Percentiles rank a stretch among this genome's conserved stretches.
Conservation (phyloP, 768 basidiomycete genomes). For the Rhizopogon rudus region DNA sequence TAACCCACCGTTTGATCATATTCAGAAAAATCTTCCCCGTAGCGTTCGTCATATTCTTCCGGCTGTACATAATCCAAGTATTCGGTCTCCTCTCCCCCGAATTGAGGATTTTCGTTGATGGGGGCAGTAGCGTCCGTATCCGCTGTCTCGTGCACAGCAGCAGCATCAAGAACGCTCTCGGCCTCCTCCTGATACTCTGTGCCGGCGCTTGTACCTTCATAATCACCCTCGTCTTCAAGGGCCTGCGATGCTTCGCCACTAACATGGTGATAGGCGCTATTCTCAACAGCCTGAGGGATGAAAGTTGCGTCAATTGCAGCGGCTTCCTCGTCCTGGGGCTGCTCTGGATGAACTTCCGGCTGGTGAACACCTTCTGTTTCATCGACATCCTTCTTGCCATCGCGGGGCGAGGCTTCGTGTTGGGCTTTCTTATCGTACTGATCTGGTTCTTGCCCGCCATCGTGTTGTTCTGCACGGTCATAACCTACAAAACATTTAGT, state of each 20-base stretch:
- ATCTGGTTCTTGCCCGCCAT: slow-evolving; percentile 6
- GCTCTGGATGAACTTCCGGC: not conserved
- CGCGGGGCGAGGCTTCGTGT: not conserved
- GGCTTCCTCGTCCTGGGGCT: slow-evolving; percentile 4
- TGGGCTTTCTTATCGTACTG: not conserved
- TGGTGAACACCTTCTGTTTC: slow-evolving; percentile 3
- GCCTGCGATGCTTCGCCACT: slow-evolving; percentile 7
- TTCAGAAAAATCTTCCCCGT: slow-evolving; percentile 31
- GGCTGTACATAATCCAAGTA: slow-evolving; percentile 27
- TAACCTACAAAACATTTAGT: not conserved
- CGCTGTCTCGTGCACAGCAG: slow-evolving; percentile 21
- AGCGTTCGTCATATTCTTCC: slow-evolving; percentile 32
- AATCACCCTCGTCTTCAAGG: slow-evolving; percentile 19
- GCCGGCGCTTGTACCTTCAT: slow-evolving; percentile 11
- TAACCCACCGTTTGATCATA: slow-evolving; percentile 15
- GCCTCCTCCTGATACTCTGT: slow-evolving; percentile 15
- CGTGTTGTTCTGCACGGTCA: not conserved
- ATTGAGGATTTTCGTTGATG: slow-evolving; percentile 9
- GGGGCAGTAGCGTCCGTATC: slow-evolving; percentile 18
- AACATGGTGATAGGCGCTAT: slow-evolving; percentile 14
- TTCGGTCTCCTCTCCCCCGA: slow-evolving; percentile 28
- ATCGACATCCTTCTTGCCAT: slow-evolving; percentile 1
- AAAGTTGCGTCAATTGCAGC: not conserved
- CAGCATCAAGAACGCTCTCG: slow-evolving; percentile 21
- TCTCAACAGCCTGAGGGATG: slow-evolving; percentile 7